Base-by-base conservation (phyloP, 2,329 filamentous ascomycete genomes). In the Lasiodiplodia hormozganensis region DNA sequence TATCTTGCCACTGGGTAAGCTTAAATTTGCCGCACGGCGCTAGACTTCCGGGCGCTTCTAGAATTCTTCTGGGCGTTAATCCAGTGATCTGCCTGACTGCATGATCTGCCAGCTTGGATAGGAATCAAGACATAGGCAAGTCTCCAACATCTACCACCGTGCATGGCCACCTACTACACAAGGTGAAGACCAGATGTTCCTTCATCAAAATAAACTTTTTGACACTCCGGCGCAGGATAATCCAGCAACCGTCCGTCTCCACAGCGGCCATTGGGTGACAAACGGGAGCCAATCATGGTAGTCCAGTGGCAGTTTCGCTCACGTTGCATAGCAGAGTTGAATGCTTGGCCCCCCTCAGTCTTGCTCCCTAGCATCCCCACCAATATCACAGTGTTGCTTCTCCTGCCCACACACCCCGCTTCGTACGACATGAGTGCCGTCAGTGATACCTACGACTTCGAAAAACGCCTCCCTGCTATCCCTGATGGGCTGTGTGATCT, bases 21-120 rank as follows among this genome's bases (percentile, higher is more conserved):
- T 57, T 57, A 34, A 36, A 58, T 36, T 16, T 36, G 56, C 56
- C 56, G 23, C 56, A 36, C 34, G 6, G 56, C 21, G 34, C 56
- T 58, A 58, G 56, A 43, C 34, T 25, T 1, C 11, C n/a, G 4
- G 3, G 56, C 8, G 56, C 56, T 58, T 58, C 56, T 58, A 23
- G 56, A 58, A 58, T 7, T 4, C n/a, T 43, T 40, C 56, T 18
- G 10, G 56, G 12, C 34, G 56, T 2, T n/a, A 28, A 53, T 34
- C 31, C 31, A 34, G 31, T 53, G 21, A 38, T 57, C 53, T 57
- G 18, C 31, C 25, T n/a, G 53, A n/a, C 18, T 6, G 25, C 25
- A 28, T 28, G 25, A 28, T 28, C 25, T 10, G 36, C 28, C 36
- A 43, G 56, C 38, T 58, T 25, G 18, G 31, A 58, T 34, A 31